Base-by-base conservation (phyloP, 371 early-diverging fungal genomes). In the Amoeboradix gromovi region DNA sequence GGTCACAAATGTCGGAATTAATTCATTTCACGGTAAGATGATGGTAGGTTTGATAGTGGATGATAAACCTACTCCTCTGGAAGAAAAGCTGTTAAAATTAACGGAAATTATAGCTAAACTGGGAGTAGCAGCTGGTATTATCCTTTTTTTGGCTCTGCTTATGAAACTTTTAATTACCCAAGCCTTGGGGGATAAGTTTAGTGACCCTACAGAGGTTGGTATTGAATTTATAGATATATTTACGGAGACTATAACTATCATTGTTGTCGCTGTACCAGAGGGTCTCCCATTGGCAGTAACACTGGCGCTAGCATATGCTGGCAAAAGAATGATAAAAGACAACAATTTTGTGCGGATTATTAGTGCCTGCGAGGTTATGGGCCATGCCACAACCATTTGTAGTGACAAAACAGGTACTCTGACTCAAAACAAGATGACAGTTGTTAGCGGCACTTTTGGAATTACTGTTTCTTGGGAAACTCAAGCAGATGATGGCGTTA, bases 211-310 rank as follows among this genome's bases (percentile, higher is more conserved):
- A 16, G 5, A 5, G 5, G 17, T 67, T 27, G 29, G 28, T 27
- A 27, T 67, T 16, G 67, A 27, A 27, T 28, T 67, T 27, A 5
- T 29, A 29, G 29, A 67, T 12, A 67, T 67, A 67, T 67, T 67
- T 67, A 67, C 48, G 48, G 48, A 48, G 22, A 48, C 48, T 22
- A 48, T 48, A 48, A 48, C 48, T 48, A 48, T 48, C 48, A 22
- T 48, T 5, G 48, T 48, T 12, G 48, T 48, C 22, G 48, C 48
- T 12, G 93, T 94, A 1, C 94, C 97, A n/a, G 97, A 96, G 79
- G 97, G 97, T 68, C 78, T 96, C 66, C 97, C 97, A 0, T 87
- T 96, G 82, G 94, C 94, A 22, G 94, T 94, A 29, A 94, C 97
- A 16, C 83, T 96, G 71, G 83, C 94, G 29, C 83, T 96, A n/a